Evolutionary conservation across 2,329 filamentous ascomycete species (phyloP), one percentile per base, ranked within the genome.

Genomic region (Trichoderma afroharzianum): DNA sequence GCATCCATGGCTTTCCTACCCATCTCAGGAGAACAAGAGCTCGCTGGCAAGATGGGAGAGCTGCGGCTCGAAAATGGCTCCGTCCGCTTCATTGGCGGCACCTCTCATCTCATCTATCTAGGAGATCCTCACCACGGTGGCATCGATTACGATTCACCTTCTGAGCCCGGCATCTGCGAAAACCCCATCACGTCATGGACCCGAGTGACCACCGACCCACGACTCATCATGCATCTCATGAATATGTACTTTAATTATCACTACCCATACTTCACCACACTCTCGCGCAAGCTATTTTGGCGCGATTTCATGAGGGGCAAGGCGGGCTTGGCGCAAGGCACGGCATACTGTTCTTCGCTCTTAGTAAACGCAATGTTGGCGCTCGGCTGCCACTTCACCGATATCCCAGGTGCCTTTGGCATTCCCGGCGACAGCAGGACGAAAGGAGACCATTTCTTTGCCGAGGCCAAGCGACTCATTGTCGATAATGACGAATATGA

Each of bases 201-300:
- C 0, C 88, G 86, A 18, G 94, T 97, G 59, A 97, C 94, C 1
- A 86, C 90, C 64, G 94, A 98, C 79, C 86, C 90, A 28, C 88
- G 92, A 68, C 85, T 97, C 59, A 90, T 98, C 76, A 88, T 91
- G 18, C 95, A 98, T 80, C 88, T 99, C 21, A 89, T 99, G 79
- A 95, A 95, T 77, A 95, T 98, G 93, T 99, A 99, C 82, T 98
- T 98, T 82, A 94, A 91, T 76, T 98, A 95, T 92, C 96, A 98
- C 81, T 98, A 98, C 81, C 91, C 94, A 21, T 98, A 96, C 82
- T 99, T 98, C 80, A 95, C 94, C 4, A 96, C 93, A 0, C 85
- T 98, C 7, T 95, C 95, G 14, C 97, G 93, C 79, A 90, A 87
- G 47, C 84, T 97, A 36, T 98, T 99, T 79, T 95, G 93, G 78